phyloP scores from a whole-genome alignment of 805 yeast species.

The Spathaspora hagerdaliae region DNA sequence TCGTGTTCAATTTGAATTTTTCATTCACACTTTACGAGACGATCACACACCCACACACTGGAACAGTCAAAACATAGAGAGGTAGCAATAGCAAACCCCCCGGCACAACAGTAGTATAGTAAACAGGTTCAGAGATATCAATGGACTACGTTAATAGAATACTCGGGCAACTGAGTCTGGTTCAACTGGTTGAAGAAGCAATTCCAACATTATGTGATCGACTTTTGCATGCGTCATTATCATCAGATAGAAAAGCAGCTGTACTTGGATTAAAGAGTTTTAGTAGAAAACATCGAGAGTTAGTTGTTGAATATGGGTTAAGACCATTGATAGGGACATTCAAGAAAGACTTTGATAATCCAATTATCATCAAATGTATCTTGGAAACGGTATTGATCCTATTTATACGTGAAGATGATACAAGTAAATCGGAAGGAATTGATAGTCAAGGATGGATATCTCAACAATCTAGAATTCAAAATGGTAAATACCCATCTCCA shows the following conservation, averaged over 20 bases:
- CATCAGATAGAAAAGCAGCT: slow-evolving; percentile 88
- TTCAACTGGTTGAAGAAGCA: slow-evolving; percentile 67
- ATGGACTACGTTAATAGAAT: slow-evolving; percentile 40
- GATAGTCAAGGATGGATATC: slow-evolving; percentile 53
- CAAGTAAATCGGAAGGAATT: slow-evolving; percentile 36
- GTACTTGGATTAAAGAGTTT: slow-evolving; percentile 85
- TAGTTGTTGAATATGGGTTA: slow-evolving; percentile 83
- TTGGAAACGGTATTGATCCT: slow-evolving; percentile 81
- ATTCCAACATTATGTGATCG: slow-evolving; percentile 88
- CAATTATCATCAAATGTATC: slow-evolving; percentile 69
- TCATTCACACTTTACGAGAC: too few species aligned
- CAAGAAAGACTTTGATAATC: slow-evolving; percentile 62
- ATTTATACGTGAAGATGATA: slow-evolving; percentile 67
- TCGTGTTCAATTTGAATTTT: neutral
- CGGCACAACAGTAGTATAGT: too few species aligned
- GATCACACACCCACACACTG: too few species aligned
- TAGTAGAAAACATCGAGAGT: slow-evolving; percentile 83
- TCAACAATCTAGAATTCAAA: slow-evolving; percentile 66
- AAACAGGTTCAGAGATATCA: neutral
- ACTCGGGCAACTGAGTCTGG: slow-evolving; percentile 27
- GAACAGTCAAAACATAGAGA: too few species aligned
- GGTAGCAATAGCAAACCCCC: too few species aligned
- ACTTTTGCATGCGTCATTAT: slow-evolving; percentile 71
- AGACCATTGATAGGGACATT: slow-evolving; percentile 68
- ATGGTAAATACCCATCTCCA: slow-evolving; percentile 80